A percentile compares a stretch with the other conserved stretches of the same genome.
Conservation (phyloP, 129 eudicot genomes). For the sunflower (Helianthus annuus) region HanXRQr2.0-SUNRISE NC_035438.2:91669245-91669744, state of each 20-base stretch:
- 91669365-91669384: slow-evolving; percentile 60
- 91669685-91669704: slow-evolving; percentile 8
- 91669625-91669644: slow-evolving; percentile 3
- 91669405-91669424: slow-evolving; percentile 2
- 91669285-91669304: slow-evolving; percentile 84
- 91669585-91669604: slow-evolving; percentile 4
- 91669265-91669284: slow-evolving; percentile 11
- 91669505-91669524: slow-evolving; percentile 60
- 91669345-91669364: slow-evolving; percentile 91
- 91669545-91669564: slow-evolving; percentile 66
- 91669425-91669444: not conserved
- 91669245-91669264: not conserved
- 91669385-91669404: not conserved
- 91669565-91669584: slow-evolving; percentile 67
- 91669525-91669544: slow-evolving; percentile 84
- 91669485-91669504: not conserved
- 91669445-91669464: slow-evolving; percentile 3
- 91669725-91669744: not conserved
- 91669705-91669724: slow-evolving; percentile 1
- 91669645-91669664: slow-evolving; percentile 9
- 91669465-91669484: not conserved
- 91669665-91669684: not conserved
- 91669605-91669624: not conserved
- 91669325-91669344: slow-evolving; percentile 96
- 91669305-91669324: slow-evolving; percentile 92